Base-by-base conservation (phyloP, 1,284 basidiomycete species). In the Ganoderma sinense region DNA sequence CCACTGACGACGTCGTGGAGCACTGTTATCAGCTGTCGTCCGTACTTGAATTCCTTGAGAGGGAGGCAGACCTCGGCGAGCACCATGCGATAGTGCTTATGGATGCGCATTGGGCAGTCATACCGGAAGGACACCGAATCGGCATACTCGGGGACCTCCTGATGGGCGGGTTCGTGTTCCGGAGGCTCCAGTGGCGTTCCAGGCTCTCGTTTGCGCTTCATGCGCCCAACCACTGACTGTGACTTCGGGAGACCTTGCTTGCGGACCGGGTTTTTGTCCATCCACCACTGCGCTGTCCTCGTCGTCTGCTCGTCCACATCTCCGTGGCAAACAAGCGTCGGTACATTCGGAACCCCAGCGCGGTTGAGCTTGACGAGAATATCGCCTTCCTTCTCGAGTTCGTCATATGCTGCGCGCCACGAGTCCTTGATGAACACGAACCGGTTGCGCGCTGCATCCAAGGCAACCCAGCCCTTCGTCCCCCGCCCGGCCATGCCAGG, bases 381-480 rank as follows among this genome's bases (percentile, higher is more conserved):
- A 20, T 66, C 53, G 16, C 70, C 73, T 18, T 74, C 73, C 39
- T 62, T 64, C 31, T 63, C 62, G 29, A 72, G 40, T 11, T 41
- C 40, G 40, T 41, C 40, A 41, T 41, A 41, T 2, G 40, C 40
- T 13, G 40, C 40, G 48, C n/a, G 66, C 73, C 73, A 74, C 5
- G 62, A 40, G 62, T 74, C 70, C 55, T 74, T 74, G 18, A 74
- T 43, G 64, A 60, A 72, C 6, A 70, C 69, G 43, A 74, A 67
- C 11, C 40, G 40, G 3, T 43, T 13, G 10, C 33, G 39, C 26
- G 62, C 59, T 11, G 62, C 31, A 23, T 71, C 70, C 2, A 70
- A 36, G 5, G 67, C 73, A 10, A 70, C 64, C 39, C 64, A 72
- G 7, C 73, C 71, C 1, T 65, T 69, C 2, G 73, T 74, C 0